A percentile compares a stretch with the other conserved stretches of the same genome.
Evolutionary conservation across 768 basidiomycete species (phyloP).

Genomic region (Podaxis carcinomalis): DNA sequence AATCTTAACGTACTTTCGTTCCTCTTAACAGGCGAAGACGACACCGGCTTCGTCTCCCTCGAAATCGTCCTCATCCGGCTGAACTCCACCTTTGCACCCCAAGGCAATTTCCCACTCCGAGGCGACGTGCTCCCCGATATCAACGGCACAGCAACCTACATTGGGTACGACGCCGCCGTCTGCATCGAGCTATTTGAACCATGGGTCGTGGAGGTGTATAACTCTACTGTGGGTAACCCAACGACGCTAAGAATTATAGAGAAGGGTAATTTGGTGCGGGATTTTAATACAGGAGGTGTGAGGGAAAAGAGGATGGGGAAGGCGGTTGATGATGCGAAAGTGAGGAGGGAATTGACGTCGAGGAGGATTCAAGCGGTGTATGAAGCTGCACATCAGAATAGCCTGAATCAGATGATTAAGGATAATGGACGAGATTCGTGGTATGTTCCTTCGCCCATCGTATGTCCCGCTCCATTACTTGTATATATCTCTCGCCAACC

Average conservation of each 20-base stretch:
- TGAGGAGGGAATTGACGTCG: slow-evolving; percentile 25
- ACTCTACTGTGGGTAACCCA: slow-evolving; percentile 28
- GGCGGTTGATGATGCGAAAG: slow-evolving; percentile 13
- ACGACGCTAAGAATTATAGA: slow-evolving; percentile 27
- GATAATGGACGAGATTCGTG: slow-evolving; percentile 34
- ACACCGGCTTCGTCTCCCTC: slow-evolving; percentile 28
- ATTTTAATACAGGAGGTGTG: slow-evolving; percentile 14
- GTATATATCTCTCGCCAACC: background rate
- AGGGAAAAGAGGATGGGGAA: slow-evolving; percentile 20
- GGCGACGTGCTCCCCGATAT: slow-evolving; percentile 19
- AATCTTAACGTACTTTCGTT: background rate
- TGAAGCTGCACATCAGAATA: slow-evolving; percentile 30
- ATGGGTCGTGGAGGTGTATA: slow-evolving; percentile 35
- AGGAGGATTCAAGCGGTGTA: slow-evolving; percentile 22
- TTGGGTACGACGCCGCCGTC: slow-evolving; percentile 36
- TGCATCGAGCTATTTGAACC: slow-evolving; percentile 38
- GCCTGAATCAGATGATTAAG: slow-evolving; percentile 33
- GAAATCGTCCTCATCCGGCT: slow-evolving; percentile 33
- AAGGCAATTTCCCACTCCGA: slow-evolving; percentile 23
- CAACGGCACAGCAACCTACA: slow-evolving; percentile 24
- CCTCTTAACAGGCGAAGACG: slow-evolving; percentile 20
- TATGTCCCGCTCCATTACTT: slow-evolving; percentile 14
- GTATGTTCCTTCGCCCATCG: slow-evolving; percentile 40
- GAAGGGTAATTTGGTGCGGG: slow-evolving; percentile 22
- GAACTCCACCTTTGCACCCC: slow-evolving; percentile 28